phyloP scores from a whole-genome alignment of 208 protist genomes.

The Crithidia expoeki region DNA sequence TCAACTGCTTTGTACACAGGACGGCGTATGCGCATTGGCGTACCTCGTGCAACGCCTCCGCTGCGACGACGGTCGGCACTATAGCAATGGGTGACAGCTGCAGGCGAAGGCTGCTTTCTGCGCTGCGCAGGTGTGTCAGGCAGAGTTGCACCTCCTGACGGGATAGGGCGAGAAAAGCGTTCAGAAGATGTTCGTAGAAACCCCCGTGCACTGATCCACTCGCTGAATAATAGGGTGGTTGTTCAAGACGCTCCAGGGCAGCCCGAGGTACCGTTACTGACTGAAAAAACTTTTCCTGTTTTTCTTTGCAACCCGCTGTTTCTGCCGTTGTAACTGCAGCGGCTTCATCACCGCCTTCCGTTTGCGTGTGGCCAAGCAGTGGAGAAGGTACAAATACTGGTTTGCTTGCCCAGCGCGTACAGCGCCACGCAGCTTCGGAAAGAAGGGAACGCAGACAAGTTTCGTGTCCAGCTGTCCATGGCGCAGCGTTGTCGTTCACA shows the following conservation, averaged over 20 bases:
- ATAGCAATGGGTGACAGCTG: constrained; percentile 46
- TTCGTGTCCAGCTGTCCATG: constrained; percentile 19
- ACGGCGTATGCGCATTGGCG: constrained; percentile 31
- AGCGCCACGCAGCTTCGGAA: constrained; percentile 59
- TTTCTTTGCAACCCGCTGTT: not conserved
- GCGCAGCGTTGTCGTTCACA: too few species aligned
- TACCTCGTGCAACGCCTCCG: constrained; percentile 62
- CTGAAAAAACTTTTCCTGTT: not conserved
- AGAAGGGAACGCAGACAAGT: constrained; percentile 35
- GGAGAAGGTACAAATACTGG: not conserved
- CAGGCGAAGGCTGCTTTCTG: constrained; percentile 33
- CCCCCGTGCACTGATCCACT: constrained; percentile 9
- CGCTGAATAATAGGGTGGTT: not conserved
- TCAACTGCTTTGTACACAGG: not conserved
- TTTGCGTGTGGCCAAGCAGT: too few species aligned
- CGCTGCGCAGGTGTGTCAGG: constrained; percentile 29
- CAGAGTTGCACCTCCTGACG: constrained; percentile 16
- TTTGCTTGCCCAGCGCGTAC: constrained; percentile 34
- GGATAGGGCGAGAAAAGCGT: constrained; percentile 31
- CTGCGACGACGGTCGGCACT: constrained; percentile 37
- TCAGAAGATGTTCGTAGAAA: constrained; percentile 31
- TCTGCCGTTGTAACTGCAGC: too few species aligned
- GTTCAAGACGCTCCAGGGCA: constrained; percentile 3
- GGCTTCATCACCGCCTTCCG: too few species aligned
- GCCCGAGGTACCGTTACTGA: not conserved